A percentile compares a stretch with the other conserved stretches of the same genome.
Conservation (phyloP, 2,329 filamentous ascomycete genomes). For the Xenoacremonium recifei region DNA sequence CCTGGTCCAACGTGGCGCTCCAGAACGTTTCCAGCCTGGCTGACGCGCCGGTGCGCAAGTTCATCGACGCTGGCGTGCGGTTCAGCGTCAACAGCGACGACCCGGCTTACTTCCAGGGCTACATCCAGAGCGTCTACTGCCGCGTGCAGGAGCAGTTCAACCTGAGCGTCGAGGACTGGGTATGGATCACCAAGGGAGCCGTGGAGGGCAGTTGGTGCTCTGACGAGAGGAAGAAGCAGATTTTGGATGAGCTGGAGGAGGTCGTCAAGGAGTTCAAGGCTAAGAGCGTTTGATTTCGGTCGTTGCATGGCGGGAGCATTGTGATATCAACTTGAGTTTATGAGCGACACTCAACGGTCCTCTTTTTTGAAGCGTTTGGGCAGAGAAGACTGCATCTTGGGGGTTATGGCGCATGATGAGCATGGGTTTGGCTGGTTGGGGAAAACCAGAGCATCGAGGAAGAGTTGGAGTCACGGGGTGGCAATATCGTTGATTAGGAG, state of each 20-base stretch:
- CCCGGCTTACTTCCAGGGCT: conserved; percentile 73
- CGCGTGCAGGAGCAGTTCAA: conserved; percentile 71
- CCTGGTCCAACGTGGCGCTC: conserved; percentile 64
- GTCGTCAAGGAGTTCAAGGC: conserved; percentile 19
- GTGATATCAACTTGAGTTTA: no score
- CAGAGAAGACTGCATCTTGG: no score
- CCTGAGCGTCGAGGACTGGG: conserved; percentile 65
- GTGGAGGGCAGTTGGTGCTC: conserved; percentile 71
- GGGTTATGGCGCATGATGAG: no score
- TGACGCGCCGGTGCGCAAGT: conserved; percentile 56
- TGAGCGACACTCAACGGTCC: no score
- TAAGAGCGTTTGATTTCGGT: no score
- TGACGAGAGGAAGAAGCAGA: conserved; percentile 57
- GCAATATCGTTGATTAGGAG: no score
- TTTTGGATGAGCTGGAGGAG: conserved; percentile 46
- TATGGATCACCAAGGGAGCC: conserved; percentile 56
- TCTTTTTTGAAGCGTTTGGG: no score
- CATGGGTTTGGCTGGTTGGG: no score
- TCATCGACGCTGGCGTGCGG: conserved; percentile 61
- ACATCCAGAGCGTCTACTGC: conserved; percentile 70
- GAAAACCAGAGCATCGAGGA: no score
- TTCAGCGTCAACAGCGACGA: conserved; percentile 77
- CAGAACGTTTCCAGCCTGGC: conserved; percentile 23
- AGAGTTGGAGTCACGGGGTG: no score
- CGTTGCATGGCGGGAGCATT: no score